Evolutionary conservation across 768 basidiomycete species (phyloP), one percentile per base, ranked within the genome.

Genomic region (Pleurotus sapidus): DNA sequence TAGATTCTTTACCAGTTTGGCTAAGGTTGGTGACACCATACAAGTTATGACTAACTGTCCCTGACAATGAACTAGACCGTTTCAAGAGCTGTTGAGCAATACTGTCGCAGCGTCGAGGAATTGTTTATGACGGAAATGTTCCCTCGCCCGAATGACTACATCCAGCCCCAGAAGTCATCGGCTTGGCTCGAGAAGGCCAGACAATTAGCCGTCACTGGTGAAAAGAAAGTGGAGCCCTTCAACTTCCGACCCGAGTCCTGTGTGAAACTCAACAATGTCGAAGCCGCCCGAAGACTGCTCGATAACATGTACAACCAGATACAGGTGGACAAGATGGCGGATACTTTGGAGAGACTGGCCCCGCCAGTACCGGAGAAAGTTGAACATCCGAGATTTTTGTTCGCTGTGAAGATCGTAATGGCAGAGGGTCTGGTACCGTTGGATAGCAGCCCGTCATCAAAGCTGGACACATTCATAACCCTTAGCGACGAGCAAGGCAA

Each of bases 221-320:
- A 98, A 71, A 95, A 92, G 79, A 95, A 91, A 70, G 81, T 95
- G 45, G 93, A 95, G 64, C 91, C 94, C 1, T 99, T 95, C 79
- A 93, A 95, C 65, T 98, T 99, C 77, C 86, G 83, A 49, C 83
- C 95, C 0, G 86, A 96, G 74, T 94, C 93, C 0, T 98, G 95
- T 66, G 92, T 99, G 68, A 98, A 98, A 76, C 81, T 98, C 50
- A 99, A 99, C 77, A 98, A 98, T 70, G 86, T 98, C 61, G 95
- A 95, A 64, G 89, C 93, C 9, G 94, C 95, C 1, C 85, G 95
- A 27, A 85, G 85, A 59, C 79, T 97, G 47, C 80, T 99, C 59
- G 97, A 99, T 70, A 92, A 90, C 60, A 90, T 98, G 83, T 98
- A 98, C 70, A 87, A 82, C 50, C 89, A 93, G 65, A 86, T 97